phyloP scores from a whole-genome alignment of 2,329 filamentous ascomycete genomes.

The Madurella fahalii region DNA sequence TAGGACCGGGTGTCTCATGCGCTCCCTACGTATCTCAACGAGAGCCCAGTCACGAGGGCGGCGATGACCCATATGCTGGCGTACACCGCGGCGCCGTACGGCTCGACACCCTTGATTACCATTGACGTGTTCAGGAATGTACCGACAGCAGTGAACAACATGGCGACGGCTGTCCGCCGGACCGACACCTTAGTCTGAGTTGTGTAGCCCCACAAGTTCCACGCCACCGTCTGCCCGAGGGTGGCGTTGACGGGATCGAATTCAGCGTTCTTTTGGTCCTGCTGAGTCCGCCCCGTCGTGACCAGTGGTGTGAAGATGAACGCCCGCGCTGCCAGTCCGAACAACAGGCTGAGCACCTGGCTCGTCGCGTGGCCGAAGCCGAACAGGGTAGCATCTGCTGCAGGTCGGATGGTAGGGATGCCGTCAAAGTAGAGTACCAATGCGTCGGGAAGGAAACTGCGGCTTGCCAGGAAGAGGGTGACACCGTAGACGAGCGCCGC shows the following conservation, averaged over 20 bases:
- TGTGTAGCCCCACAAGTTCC: constrained; percentile 69
- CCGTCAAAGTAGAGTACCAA: constrained; percentile 73
- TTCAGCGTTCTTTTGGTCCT: constrained; percentile 45
- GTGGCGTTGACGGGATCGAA: constrained; percentile 64
- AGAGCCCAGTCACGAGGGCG: constrained; percentile 55
- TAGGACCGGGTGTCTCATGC: constrained; percentile 33
- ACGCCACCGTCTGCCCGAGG: constrained; percentile 65
- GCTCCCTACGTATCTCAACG: constrained; percentile 49
- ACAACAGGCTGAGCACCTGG: constrained; percentile 39
- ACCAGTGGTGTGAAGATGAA: constrained; percentile 74
- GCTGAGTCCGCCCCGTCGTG: constrained; percentile 45
- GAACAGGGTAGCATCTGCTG: constrained; percentile 59
- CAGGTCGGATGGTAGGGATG: constrained; percentile 64
- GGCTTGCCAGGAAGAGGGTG: constrained; percentile 65
- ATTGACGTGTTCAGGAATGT: constrained; percentile 62
- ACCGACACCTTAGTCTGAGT: constrained; percentile 60
- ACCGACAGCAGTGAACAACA: constrained; percentile 53
- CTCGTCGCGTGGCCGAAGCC: constrained; percentile 57
- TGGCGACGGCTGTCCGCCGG: constrained; percentile 57
- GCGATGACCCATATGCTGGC: constrained; percentile 70
- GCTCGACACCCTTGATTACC: constrained; percentile 66
- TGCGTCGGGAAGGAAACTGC: constrained; percentile 64
- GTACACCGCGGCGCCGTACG: constrained; percentile 67
- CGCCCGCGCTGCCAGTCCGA: constrained; percentile 66
- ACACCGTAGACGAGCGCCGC: constrained; percentile 71